A percentile compares a stretch with the other conserved stretches of the same genome.
Evolutionary conservation across 2,329 filamentous ascomycete genomes (phyloP).

Genomic region (Corinectria fuckeliana): DNA sequence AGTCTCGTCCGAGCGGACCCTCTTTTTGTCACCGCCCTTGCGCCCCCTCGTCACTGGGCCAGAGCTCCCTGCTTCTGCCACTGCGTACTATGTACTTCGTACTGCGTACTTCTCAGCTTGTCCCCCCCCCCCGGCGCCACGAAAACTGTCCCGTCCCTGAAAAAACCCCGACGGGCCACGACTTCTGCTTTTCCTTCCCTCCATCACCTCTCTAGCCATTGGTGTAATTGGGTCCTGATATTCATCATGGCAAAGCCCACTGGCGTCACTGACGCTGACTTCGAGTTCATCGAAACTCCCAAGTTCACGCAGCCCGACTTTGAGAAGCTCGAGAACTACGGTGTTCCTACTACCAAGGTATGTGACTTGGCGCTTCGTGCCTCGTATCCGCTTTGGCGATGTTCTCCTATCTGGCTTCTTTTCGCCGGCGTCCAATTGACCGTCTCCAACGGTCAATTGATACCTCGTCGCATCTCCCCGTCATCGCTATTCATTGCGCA

Average conservation of each 20-base stretch:
- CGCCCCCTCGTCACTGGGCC: constrained; percentile 1
- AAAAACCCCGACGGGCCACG: constrained; percentile 27
- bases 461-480: background rate
- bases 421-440: background rate
- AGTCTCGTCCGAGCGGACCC: background rate
- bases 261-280: constrained; percentile 44
- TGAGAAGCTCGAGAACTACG: constrained; percentile 68
- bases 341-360: constrained; percentile 51
- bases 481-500: background rate
- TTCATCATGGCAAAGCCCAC: constrained; percentile 45
- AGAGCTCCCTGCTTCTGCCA: constrained; percentile 12
- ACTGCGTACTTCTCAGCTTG: no score
- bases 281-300: constrained; percentile 52
- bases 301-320: constrained; percentile 61
- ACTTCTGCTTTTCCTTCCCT: constrained; percentile 18
- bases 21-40: constrained; percentile 1
- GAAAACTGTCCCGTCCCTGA: constrained; percentile 20
- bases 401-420: background rate
- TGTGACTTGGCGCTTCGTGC: background rate
- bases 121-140: constrained; percentile 7
- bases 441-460: constrained; percentile 38
- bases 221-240: constrained; percentile 29
- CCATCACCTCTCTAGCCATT: constrained; percentile 36
- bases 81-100: no score
- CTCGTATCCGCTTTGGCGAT: background rate